Conservation (phyloP, 1,284 basidiomycete genomes). For the Pascua sp. region DNA sequence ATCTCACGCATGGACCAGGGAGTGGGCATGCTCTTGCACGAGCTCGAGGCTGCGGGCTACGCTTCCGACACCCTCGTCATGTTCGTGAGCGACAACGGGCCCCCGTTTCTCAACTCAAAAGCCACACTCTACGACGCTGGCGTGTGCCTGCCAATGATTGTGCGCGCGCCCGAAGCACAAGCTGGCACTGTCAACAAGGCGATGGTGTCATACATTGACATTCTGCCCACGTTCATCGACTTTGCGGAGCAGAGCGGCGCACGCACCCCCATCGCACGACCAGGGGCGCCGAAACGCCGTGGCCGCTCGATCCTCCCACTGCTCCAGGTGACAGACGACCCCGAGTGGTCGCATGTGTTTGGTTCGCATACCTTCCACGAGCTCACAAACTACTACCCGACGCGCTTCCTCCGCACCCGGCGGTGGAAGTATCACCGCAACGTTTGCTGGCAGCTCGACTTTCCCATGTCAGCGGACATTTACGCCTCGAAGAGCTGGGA, state of each 20-base stretch:
- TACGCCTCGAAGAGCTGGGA: conserved; percentile 21
- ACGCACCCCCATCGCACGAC: background rate
- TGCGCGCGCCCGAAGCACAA: conserved; percentile 11
- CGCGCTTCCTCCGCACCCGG: conserved; percentile 17
- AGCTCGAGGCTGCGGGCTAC: conserved; percentile 8
- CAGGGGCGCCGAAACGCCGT: conserved; percentile 9
- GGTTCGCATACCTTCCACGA: conserved; percentile 31
- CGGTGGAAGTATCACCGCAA: conserved; percentile 29
- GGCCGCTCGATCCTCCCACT: conserved; percentile 22
- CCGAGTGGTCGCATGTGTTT: conserved; percentile 18
- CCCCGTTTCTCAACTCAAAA: conserved; percentile 31
- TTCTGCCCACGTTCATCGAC: conserved; percentile 26
- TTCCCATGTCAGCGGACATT: conserved; percentile 25
- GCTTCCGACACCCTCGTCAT: conserved; percentile 21
- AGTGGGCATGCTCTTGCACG: conserved; percentile 21
- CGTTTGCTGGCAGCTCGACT: conserved; percentile 26
- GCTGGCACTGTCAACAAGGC: conserved; percentile 14
- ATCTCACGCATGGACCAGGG: conserved; percentile 24
- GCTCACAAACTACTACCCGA: conserved; percentile 27
- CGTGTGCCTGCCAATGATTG: conserved; percentile 19
- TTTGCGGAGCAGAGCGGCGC: conserved; percentile 5
- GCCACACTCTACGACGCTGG: conserved; percentile 29
- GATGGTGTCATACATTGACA: conserved; percentile 25
- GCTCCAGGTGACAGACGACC: conserved; percentile 3
- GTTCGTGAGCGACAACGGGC: conserved; percentile 24